Evolutionary conservation across 768 basidiomycete genomes (phyloP).

Genomic region (Suillus ampliporus): DNA sequence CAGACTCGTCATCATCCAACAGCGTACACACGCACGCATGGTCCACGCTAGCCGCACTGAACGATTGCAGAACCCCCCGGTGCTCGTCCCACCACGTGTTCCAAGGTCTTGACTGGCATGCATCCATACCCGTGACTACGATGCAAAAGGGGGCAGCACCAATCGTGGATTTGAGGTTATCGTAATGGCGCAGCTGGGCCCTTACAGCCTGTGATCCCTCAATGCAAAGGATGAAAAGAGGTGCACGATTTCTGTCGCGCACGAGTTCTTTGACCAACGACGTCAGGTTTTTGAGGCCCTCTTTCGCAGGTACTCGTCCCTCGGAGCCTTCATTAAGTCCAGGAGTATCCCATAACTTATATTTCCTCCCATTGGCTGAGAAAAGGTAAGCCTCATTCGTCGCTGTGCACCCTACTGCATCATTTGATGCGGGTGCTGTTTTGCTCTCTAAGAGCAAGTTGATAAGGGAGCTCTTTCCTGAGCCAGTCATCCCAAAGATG

Average conservation of each 20-base stretch:
- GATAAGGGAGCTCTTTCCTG: slow-evolving; percentile 3
- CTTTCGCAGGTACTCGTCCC: slow-evolving; percentile 28
- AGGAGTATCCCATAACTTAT: slow-evolving; percentile 37
- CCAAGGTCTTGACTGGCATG: not conserved
- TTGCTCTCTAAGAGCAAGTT: not conserved
- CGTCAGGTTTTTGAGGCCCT: slow-evolving; percentile 33
- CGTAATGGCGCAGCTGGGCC: not conserved
- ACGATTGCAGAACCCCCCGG: not conserved
- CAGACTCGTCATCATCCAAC: not conserved
- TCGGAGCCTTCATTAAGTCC: slow-evolving; percentile 30
- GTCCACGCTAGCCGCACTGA: not conserved
- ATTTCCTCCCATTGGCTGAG: slow-evolving; percentile 31
- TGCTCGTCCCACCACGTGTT: slow-evolving; percentile 1
- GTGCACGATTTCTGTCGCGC: slow-evolving; percentile 7
- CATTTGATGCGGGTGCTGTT: slow-evolving; percentile 16
- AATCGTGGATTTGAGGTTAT: not conserved
- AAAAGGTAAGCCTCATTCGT: slow-evolving; percentile 29
- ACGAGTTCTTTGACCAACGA: slow-evolving; percentile 25
- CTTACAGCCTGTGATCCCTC: not conserved
- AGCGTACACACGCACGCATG: not conserved
- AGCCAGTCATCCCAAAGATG: not conserved
- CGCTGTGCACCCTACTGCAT: slow-evolving; percentile 35
- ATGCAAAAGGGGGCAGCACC: not conserved
- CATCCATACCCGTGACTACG: slow-evolving; percentile 6
- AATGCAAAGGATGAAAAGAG: not conserved